Base-by-base conservation (phyloP, 768 basidiomycete genomes). In the Auricularia sp. region DNA sequence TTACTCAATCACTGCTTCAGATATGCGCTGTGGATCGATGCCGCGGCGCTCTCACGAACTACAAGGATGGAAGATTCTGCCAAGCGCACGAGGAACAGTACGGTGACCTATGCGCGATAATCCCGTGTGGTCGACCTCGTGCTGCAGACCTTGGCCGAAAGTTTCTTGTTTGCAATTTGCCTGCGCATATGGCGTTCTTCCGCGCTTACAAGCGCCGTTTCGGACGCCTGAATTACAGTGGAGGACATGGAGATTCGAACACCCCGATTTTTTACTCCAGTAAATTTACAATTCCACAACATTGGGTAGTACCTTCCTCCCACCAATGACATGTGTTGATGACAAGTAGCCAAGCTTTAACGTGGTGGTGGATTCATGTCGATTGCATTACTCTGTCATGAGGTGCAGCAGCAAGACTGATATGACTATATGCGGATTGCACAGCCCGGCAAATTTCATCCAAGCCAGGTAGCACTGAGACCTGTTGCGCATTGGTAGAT, bases 41-140 rank as follows among this genome's bases (percentile, higher is more conserved):
- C 65, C 62, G 66, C 5, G 61, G 65, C 1, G 63, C 69, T 0
- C 67, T 75, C 13, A 67, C 64, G 1, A 74, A 76, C 63, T 76
- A 72, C 64, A 71, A 71, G 62, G 68, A 73, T 65, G 73, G 73
- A 1, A 67, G 73, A 2, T 76, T 76, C 65, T 76, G 75, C 61
- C 4, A 33, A 7, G 68, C 61, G 11, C 74, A 76, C 64, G 24
- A 66, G 2, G 54, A 68, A 4, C 63, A 73, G 5, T 11, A 62
- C 61, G 37, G 42, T 10, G 14, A 62, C 21, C 64, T 70, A 13
- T 74, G 74, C 65, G 72, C 71, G 8, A 70, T 75, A 5, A 67
- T 71, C 36, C 65, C 66, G 0, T 75, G 74, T 64, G 64, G 67
- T 3, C 35, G 63, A 2, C 64, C 65, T 3, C 63, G 69, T 2